Percentiles rank a stretch among this genome's conserved stretches.
Conservation (phyloP, 2,329 filamentous ascomycete species). For the Calonectria pseudoturangicola region DNA sequence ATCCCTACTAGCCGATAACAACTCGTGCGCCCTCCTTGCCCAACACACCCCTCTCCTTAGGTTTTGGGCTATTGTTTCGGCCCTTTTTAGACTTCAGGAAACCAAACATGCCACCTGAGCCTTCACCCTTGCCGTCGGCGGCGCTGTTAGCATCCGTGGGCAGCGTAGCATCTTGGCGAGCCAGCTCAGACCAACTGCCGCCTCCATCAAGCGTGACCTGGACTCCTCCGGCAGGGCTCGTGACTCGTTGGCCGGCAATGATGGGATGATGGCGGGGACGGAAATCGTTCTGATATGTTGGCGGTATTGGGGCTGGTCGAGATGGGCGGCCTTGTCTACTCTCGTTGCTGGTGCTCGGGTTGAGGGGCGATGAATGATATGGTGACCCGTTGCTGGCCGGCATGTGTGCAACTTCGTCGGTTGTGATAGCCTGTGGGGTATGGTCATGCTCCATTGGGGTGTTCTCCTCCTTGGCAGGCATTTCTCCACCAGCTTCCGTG, state of each 20-base stretch:
- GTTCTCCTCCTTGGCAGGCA: conserved; percentile 40
- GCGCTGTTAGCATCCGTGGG: conserved; percentile 78
- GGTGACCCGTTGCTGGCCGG: conserved; percentile 55
- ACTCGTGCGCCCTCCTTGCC: conserved; percentile 96
- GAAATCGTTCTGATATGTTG: conserved; percentile 69
- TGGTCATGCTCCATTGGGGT: conserved; percentile 42
- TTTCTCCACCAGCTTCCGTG: conserved; percentile 55
- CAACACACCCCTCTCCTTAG: conserved; percentile 92
- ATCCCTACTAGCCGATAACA: conserved; percentile 76
- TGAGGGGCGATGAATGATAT: conserved; percentile 53
- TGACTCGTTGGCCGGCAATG: conserved; percentile 80
- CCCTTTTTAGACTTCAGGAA: conserved; percentile 94
- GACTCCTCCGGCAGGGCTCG: conserved; percentile 87
- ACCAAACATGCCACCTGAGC: conserved; percentile 89
- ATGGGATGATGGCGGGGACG: conserved; percentile 68
- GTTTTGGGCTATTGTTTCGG: conserved; percentile 92
- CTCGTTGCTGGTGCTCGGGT: conserved; percentile 52
- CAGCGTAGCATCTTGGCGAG: conserved; percentile 86
- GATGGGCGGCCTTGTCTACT: conserved; percentile 52
- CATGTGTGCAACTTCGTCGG: conserved; percentile 68
- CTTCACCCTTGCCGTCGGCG: conserved; percentile 71
- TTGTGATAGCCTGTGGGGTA: conserved; percentile 69
- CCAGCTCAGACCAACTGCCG: conserved; percentile 93
- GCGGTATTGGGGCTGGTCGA: conserved; percentile 63
- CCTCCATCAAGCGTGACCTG: conserved; percentile 93